Evolutionary conservation across 805 yeast genomes (phyloP), one percentile per base, ranked within the genome.

Genomic region (Yarrowia phangngaensis): DNA sequence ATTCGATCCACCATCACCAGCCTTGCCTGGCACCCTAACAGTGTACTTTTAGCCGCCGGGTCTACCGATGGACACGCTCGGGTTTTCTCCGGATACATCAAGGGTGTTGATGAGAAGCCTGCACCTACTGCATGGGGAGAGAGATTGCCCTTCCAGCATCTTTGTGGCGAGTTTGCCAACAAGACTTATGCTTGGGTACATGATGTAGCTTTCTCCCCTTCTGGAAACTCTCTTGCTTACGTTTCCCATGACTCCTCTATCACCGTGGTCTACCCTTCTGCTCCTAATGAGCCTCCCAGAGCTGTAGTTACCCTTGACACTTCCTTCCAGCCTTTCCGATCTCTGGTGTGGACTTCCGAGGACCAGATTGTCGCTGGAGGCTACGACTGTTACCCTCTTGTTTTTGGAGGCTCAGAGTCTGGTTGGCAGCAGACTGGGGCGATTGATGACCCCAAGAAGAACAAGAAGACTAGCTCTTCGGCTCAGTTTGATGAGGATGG

Each of bases 1-100:
- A 72, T 92, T 59, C 81, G 82, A 64, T 83, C 95, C 8, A 87
- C 97, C 23, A 75, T 89, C 56, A 73, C 89, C 56, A 73, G 84
- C 35, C 72, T 90, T 50, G 81, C 81, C 55, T 89, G 98, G 98
- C 97, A 92, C 64, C 89, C 87, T 51, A 92, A 92, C 67, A 82
- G 80, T 58, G 94, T 92, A 17, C 71, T 92, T 53, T 71, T 92
- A 54, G 92, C 94, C 2, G 74, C 84, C 36, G 97, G 97, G 17
- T 86, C 95, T 16, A 84, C 96, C 6, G 97, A 90, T 63, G 95
- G 95, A 20, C 94, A 83, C 60, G 85, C 84, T 36, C 73, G 95
- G 53, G 95, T 90, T 24, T 87, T 89, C 57, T 82, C 95, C 12
- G 86, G 94, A 7, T 92, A 73, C 64, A 73, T 92, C 63, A 92